Evolutionary conservation across 495 filamentous ascomycete species (phyloP).

Genomic region (Parathielavia appendiculata): DNA sequence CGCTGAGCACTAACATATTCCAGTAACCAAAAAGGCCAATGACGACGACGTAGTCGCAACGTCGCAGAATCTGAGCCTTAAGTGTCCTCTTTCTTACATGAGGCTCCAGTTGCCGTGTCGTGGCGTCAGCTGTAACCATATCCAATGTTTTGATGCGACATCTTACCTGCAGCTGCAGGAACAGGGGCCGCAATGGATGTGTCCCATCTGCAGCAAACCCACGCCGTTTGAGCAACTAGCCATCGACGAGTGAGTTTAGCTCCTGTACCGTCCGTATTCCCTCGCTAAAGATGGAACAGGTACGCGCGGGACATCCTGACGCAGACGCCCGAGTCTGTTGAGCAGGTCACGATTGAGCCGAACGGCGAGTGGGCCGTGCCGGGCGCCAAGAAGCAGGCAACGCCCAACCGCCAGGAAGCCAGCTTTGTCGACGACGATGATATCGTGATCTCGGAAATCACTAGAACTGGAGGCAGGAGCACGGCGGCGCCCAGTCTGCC

Average conservation of each 20-base stretch:
- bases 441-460: constrained; percentile 59
- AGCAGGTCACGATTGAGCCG: constrained; percentile 88
- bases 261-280: not conserved
- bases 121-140: constrained; percentile 74
- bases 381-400: constrained; percentile 29
- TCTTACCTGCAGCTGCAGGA: constrained; percentile 92
- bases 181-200: constrained; percentile 91
- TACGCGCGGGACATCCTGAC: constrained; percentile 85
- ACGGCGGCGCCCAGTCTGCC: constrained; percentile 17
- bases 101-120: constrained; percentile 77
- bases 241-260: constrained; percentile 70
- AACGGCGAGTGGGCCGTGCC: constrained; percentile 69
- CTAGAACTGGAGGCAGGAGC: constrained; percentile 16
- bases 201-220: constrained; percentile 83
- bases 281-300: constrained; percentile 36
- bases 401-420: constrained; percentile 16
- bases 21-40: constrained; percentile 74
- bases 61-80: constrained; percentile 80
- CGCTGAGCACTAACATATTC: constrained; percentile 20
- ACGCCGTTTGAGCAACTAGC: constrained; percentile 75
- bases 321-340: constrained; percentile 59
- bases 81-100: constrained; percentile 83
- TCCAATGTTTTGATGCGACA: constrained; percentile 91
- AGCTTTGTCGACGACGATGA: constrained; percentile 57
- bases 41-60: constrained; percentile 86